Evolutionary conservation across 257 asterid species (phyloP).

Genomic region (Solanum paucissectum): DNA sequence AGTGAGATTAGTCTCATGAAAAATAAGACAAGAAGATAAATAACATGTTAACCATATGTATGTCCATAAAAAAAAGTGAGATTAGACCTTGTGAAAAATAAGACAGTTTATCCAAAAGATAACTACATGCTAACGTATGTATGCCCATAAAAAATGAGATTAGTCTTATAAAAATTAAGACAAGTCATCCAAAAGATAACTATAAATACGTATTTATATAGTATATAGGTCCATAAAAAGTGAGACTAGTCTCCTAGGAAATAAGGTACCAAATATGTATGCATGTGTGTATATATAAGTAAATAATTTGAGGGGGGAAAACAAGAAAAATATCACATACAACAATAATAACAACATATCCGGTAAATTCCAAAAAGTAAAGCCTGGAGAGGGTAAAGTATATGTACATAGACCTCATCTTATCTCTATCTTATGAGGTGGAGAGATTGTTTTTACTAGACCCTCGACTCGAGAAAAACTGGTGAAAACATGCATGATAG

Average conservation of each 20-base stretch:
- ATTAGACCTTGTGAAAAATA: neutral
- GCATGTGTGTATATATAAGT: neutral
- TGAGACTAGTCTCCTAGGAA: neutral
- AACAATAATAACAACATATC: neutral
- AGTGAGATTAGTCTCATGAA: neutral
- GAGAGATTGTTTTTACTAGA: too few relatives aligned
- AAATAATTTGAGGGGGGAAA: neutral
- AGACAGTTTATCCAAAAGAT: neutral
- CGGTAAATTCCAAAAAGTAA: too few relatives aligned
- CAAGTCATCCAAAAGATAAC: neutral
- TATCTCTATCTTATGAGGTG: neutral
- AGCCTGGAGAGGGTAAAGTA: neutral
- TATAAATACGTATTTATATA: neutral
- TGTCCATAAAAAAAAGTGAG: neutral
- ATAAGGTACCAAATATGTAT: neutral
- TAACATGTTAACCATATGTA: neutral
- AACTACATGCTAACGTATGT: rapidly evolving
- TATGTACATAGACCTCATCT: too few relatives aligned
- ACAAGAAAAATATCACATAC: neutral
- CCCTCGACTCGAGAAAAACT: neutral
- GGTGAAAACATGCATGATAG: too few relatives aligned
- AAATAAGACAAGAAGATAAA: neutral
- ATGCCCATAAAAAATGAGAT: neutral
- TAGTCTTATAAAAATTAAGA: neutral
- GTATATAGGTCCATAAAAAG: neutral